Evolutionary conservation across 805 yeast species (phyloP).

Genomic region (Pichia deserticola): DNA sequence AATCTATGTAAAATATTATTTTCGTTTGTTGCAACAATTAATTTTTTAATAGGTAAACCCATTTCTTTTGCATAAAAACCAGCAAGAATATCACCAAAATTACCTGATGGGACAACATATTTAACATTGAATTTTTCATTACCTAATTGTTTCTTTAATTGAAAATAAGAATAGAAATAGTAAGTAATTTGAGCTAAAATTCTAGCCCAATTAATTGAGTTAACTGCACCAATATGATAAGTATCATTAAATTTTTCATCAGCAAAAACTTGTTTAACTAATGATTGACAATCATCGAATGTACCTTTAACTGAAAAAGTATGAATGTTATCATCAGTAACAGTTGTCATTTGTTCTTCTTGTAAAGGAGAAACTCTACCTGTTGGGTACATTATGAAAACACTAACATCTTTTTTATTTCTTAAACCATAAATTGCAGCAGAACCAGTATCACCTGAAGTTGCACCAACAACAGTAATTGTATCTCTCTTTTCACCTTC

Average conservation of each 20-base stretch:
- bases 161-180: constrained; percentile 89
- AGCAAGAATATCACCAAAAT: constrained; percentile 96
- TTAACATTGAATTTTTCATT: constrained; percentile 44
- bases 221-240: constrained; percentile 95
- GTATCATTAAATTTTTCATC: constrained; percentile 80
- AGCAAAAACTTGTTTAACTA: constrained; percentile 88
- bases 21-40: constrained; percentile 92
- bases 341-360: constrained; percentile 98
- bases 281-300: constrained; percentile 96
- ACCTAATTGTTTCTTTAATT: constrained; percentile 36
- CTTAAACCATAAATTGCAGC: constrained; percentile 98
- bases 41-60: constrained; percentile 86
- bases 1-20: constrained; percentile 94
- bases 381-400: constrained; percentile 91
- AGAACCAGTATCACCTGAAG: constrained; percentile 98
- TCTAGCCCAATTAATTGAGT: constrained; percentile 99
- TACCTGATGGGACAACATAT: constrained; percentile 95
- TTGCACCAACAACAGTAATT: constrained; percentile 97
- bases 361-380: constrained; percentile 97
- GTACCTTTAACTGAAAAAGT: constrained; percentile 93
- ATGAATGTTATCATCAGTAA: constrained; percentile 85
- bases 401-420: constrained; percentile 96
- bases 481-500: constrained; percentile 54
- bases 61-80: constrained; percentile 91
- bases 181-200: constrained; percentile 96